Evolutionary conservation across 495 filamentous ascomycete species (phyloP).

Genomic region (Amniculicola lignicola): DNA sequence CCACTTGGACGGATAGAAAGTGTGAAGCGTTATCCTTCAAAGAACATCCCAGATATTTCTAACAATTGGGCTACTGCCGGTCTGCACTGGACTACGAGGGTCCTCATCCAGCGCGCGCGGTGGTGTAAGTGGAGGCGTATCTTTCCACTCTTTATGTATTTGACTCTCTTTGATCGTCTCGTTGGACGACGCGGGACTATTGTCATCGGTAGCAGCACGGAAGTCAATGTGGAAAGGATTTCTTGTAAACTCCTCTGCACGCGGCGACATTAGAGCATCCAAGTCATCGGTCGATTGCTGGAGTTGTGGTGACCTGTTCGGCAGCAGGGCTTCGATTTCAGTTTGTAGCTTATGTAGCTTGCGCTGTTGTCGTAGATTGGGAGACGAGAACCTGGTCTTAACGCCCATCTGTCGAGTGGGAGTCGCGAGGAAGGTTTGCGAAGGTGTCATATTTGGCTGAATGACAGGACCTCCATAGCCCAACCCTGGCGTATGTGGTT

Average conservation of each 20-base stretch:
- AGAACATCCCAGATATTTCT: slow-evolving; percentile 56
- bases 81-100: slow-evolving; percentile 62
- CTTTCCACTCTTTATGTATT: slow-evolving; percentile 16
- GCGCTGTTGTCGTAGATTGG: slow-evolving; percentile 38
- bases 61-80: slow-evolving; percentile 63
- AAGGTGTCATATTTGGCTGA: no score
- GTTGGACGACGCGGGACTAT: slow-evolving; percentile 26
- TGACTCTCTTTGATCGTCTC: slow-evolving; percentile 32
- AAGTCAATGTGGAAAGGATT: slow-evolving; percentile 43
- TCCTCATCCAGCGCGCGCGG: slow-evolving; percentile 49
- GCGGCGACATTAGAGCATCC: slow-evolving; percentile 43
- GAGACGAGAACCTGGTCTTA: slow-evolving; percentile 39
- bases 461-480: no score
- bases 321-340: slow-evolving; percentile 37
- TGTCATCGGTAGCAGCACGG: slow-evolving; percentile 2
- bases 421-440: slow-evolving; percentile 20
- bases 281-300: slow-evolving; percentile 24
- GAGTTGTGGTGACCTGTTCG: slow-evolving; percentile 22
- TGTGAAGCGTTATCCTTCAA: slow-evolving; percentile 28
- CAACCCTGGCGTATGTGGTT: slow-evolving; percentile 4
- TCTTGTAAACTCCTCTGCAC: slow-evolving; percentile 44
- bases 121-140: slow-evolving; percentile 11
- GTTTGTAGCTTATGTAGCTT: slow-evolving; percentile 40
- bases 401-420: slow-evolving; percentile 22
- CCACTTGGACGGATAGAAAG: neutral